phyloP scores from a whole-genome alignment of 371 early-diverging fungal genomes.

The Zopfochytrium polystomum region DNA sequence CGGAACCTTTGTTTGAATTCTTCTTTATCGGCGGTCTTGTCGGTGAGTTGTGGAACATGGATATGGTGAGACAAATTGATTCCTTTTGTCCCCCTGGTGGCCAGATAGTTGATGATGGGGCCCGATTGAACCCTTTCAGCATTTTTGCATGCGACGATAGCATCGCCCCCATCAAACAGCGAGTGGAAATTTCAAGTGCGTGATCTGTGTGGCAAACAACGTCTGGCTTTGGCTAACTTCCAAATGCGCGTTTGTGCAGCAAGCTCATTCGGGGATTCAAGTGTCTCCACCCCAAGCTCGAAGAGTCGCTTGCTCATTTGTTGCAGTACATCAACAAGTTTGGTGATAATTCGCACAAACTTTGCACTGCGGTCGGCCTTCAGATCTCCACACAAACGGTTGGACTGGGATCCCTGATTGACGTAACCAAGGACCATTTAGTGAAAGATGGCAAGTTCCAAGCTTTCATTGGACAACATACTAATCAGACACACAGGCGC shows the following conservation, averaged over 20 bases:
- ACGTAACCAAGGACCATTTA: conserved; percentile 85
- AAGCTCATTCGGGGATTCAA: conserved; percentile 89
- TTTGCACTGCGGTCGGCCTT: conserved; percentile 75
- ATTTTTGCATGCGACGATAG: conserved; percentile 74
- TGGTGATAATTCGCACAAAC: conserved; percentile 69
- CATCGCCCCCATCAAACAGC: conserved; percentile 64
- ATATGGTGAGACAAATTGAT: too few species aligned
- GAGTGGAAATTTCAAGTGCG: conserved; percentile 78
- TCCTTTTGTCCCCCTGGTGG: conserved; percentile 74
- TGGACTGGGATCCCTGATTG: conserved; percentile 63
- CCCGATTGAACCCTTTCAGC: conserved; percentile 78
- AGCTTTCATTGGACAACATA: neutral
- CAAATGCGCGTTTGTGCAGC: too few species aligned
- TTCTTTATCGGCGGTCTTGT: conserved; percentile 85
- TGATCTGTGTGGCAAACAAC: too few species aligned
- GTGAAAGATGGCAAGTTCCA: conserved; percentile 71
- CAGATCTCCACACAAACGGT: conserved; percentile 68
- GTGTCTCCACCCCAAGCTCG: conserved; percentile 82
- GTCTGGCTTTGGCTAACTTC: too few species aligned
- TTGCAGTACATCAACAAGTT: conserved; percentile 84
- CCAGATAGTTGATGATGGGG: conserved; percentile 73
- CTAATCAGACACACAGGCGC: conserved; percentile 18
- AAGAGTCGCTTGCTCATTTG: conserved; percentile 79
- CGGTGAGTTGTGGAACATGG: too few species aligned
- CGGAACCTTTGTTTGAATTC: conserved; percentile 88